Evolutionary conservation across 345 rosid species (phyloP).

Genomic region (Fremontodendron californicum): DNA sequence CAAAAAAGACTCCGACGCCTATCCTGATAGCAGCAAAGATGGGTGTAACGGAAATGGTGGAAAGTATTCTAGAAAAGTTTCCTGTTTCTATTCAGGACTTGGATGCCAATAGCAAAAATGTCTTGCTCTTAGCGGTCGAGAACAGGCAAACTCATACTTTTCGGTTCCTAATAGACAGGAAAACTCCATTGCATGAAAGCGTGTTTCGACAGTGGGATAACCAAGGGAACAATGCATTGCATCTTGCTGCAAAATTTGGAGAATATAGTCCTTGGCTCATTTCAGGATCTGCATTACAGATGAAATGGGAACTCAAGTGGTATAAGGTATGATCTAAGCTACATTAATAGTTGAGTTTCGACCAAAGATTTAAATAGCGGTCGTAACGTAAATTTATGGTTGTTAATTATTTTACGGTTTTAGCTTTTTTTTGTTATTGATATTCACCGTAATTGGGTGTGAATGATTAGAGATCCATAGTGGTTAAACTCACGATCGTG

Average conservation of each 20-base stretch:
- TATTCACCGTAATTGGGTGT: too few species aligned
- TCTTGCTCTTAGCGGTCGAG: constrained; percentile 43
- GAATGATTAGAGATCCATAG: too few species aligned
- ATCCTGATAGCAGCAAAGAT: constrained; percentile 19
- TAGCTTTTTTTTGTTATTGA: too few species aligned
- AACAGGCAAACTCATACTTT: constrained; percentile 41
- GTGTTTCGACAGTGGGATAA: constrained; percentile 31
- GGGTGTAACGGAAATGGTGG: constrained; percentile 20
- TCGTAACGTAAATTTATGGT: too few species aligned
- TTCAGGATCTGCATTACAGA: constrained; percentile 48
- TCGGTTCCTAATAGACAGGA: constrained; percentile 10
- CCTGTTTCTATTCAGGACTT: constrained; percentile 15
- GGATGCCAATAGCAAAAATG: constrained; percentile 1
- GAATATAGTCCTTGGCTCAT: constrained; percentile 43
- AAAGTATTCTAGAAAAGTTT: background rate
- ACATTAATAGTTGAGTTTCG: too few species aligned
- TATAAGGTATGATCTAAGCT: constrained; percentile 30
- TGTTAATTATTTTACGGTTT: too few species aligned
- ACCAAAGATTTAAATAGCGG: too few species aligned
- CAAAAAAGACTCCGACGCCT: background rate
- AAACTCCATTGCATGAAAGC: constrained; percentile 17
- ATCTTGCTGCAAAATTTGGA: constrained; percentile 43
- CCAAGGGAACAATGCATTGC: constrained; percentile 44
- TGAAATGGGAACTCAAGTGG: constrained; percentile 66
- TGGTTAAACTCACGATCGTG: too few species aligned